Percentiles rank a stretch among this genome's conserved stretches.
Conservation (phyloP, 1,139 yeast species). For the Scheffersomyces cryptocercus region DNA sequence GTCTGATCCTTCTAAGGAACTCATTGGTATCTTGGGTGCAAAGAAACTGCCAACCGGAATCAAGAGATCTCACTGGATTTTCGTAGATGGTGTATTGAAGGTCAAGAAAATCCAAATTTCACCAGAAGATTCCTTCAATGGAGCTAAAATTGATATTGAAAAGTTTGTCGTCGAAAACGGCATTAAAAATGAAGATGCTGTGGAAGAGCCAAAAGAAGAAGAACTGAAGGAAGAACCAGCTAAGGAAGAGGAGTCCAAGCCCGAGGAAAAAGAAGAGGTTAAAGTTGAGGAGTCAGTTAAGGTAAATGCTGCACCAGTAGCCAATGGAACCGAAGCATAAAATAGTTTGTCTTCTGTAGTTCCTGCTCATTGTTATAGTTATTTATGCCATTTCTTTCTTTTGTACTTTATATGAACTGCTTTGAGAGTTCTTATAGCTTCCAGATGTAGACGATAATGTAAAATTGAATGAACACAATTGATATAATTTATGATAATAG, state of each 20-base stretch:
- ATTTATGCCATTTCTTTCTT: too few relatives aligned
- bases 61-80: slow-evolving; percentile 87
- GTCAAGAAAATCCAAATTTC: slow-evolving; percentile 67
- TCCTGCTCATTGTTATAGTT: too few relatives aligned
- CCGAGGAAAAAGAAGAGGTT: neutral
- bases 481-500: too few relatives aligned
- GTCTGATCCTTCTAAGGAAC: slow-evolving; percentile 69
- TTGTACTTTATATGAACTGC: too few relatives aligned
- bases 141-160: slow-evolving; percentile 60
- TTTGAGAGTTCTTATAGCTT: too few relatives aligned
- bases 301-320: neutral
- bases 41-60: slow-evolving; percentile 77
- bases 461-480: too few relatives aligned
- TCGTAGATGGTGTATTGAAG: slow-evolving; percentile 71
- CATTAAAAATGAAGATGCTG: slow-evolving; percentile 4
- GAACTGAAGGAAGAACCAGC: neutral
- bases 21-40: slow-evolving; percentile 80
- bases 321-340: too few relatives aligned
- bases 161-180: slow-evolving; percentile 22
- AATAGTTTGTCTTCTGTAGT: too few relatives aligned
- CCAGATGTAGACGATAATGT: too few relatives aligned
- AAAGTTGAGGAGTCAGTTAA: neutral
- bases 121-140: slow-evolving; percentile 73
- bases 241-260: neutral
- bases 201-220: slow-evolving; percentile 5